Evolutionary conservation across 345 rosid genomes (phyloP).

Genomic region (Aquilaria sinensis): DNA sequence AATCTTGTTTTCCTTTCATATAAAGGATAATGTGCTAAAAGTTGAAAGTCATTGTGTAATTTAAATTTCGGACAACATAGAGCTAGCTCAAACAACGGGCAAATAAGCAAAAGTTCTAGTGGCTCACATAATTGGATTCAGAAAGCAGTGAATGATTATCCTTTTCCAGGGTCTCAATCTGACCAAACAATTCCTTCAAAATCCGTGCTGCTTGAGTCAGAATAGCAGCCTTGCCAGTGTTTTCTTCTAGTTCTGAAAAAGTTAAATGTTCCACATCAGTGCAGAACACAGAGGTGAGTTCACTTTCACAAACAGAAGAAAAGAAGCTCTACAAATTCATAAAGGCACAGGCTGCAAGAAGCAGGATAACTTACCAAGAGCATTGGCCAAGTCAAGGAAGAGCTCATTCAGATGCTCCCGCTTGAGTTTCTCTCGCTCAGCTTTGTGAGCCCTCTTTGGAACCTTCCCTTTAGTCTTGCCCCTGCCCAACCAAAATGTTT

Average conservation of each 20-base stretch:
- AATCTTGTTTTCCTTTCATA: no score
- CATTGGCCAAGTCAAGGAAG: constrained; percentile 63
- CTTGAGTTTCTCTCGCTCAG: constrained; percentile 89
- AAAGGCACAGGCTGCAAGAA: not conserved
- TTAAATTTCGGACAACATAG: not conserved
- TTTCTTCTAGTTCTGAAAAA: constrained; percentile 53
- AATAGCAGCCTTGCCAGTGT: constrained; percentile 77
- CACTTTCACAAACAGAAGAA: no score
- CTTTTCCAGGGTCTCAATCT: constrained; percentile 70
- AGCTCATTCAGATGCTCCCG: constrained; percentile 94
- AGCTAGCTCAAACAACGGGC: not conserved
- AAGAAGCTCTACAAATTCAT: no score
- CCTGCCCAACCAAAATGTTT: constrained; percentile 35
- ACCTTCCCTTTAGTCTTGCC: constrained; percentile 49
- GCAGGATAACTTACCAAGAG: constrained; percentile 48
- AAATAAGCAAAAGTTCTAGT: constrained; percentile 3
- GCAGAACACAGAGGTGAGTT: constrained; percentile 1
- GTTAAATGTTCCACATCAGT: not conserved
- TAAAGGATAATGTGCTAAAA: no score
- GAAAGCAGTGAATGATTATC: constrained; percentile 62
- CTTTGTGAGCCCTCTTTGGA: constrained; percentile 78
- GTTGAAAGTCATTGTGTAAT: no score
- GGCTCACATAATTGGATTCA: constrained; percentile 75
- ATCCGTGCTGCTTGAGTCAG: constrained; percentile 64
- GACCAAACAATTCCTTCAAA: constrained; percentile 60